Conservation (phyloP, 805 yeast genomes). For the Candida peoriensis region DNA sequence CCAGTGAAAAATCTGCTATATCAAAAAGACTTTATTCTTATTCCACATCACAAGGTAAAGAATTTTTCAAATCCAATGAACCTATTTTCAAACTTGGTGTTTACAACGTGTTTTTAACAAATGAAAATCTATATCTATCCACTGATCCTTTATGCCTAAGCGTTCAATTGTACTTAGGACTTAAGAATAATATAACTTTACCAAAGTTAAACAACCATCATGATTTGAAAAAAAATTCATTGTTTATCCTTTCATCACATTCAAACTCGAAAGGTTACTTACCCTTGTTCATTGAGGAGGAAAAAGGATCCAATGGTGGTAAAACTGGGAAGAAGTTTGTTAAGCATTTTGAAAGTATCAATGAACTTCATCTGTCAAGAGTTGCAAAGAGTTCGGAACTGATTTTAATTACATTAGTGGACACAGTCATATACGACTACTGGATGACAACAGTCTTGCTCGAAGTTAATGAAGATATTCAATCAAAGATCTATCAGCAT, state of each 20-base stretch:
- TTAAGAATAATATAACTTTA: slow-evolving; percentile 37
- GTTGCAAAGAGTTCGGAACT: slow-evolving; percentile 27
- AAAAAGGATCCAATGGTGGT: slow-evolving; percentile 20
- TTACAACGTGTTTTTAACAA: slow-evolving; percentile 37
- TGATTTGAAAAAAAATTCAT: slow-evolving; percentile 24
- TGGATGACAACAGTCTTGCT: slow-evolving; percentile 35
- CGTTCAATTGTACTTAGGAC: slow-evolving; percentile 40
- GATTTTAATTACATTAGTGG: slow-evolving; percentile 37
- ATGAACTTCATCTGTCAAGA: slow-evolving; percentile 31
- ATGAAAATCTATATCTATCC: slow-evolving; percentile 33
- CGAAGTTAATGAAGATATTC: slow-evolving; percentile 16
- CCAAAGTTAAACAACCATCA: slow-evolving; percentile 28
- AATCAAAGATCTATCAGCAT: slow-evolving; percentile 21
- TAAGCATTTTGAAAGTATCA: slow-evolving; percentile 32
- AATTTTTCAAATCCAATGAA: slow-evolving; percentile 12
- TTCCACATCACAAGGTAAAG: slow-evolving; percentile 11
- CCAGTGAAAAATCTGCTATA: slow-evolving; percentile 22
- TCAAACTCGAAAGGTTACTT: slow-evolving; percentile 45
- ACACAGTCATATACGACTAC: slow-evolving; percentile 44
- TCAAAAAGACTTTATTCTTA: slow-evolving; percentile 21
- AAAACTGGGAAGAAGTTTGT: slow-evolving; percentile 30
- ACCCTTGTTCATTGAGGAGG: slow-evolving; percentile 55
- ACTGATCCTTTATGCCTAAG: slow-evolving; percentile 56
- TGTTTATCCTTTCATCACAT: slow-evolving; percentile 42
- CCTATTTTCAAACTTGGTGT: slow-evolving; percentile 51